Evolutionary conservation across 768 basidiomycete genomes (phyloP), one percentile per base, ranked within the genome.

Genomic region (Mycena galericulata): DNA sequence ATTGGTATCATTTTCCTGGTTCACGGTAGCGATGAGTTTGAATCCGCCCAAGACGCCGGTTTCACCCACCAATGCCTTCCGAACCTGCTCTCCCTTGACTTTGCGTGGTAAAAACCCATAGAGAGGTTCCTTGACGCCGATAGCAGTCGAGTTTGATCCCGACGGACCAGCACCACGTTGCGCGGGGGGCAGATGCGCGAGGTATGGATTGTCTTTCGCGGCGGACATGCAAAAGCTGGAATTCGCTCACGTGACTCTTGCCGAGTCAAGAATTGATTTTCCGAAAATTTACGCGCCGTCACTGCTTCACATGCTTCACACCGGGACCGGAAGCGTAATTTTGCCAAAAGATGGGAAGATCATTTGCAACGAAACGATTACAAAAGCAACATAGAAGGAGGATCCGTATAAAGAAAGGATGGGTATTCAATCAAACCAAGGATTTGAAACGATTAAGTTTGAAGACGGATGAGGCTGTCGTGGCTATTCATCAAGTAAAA

Each of bases 1-100:
- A 75, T 99, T 98, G 43, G 92, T 68, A 43, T 92, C 88, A 67
- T 91, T 86, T 74, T 92, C 89, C 95, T 96, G 75, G 12, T 72
- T 26, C 10, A 8, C 49, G 15, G 29, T 20, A 36, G 54, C 26
- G 56, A 14, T n/a, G 49, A 24, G 41, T 20, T 60, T 49, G 36
- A 53, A 17, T 27, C 27, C 32, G n/a, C 38, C n/a, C 12, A 27
- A 40, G 34, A 55, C 20, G 18, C 27, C 27, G 14, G 34, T 34
- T 22, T 17, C 26, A 82, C 88, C 61, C 75, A 95, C 94, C 88
- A 96, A 83, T 26, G 90, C 91, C 56, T 81, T 83, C 67, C 87
- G 85, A 17, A 91, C 92, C 81, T 94, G 89, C 7, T 82, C 79
- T 2, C 87, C 90, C 0, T 80, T 87, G 36, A 93, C 92, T 71